These are phyloP conservation scores for Alnus rubra DNA, from an alignment of 306 rosid species.

Conservation along the genomic window DNA sequence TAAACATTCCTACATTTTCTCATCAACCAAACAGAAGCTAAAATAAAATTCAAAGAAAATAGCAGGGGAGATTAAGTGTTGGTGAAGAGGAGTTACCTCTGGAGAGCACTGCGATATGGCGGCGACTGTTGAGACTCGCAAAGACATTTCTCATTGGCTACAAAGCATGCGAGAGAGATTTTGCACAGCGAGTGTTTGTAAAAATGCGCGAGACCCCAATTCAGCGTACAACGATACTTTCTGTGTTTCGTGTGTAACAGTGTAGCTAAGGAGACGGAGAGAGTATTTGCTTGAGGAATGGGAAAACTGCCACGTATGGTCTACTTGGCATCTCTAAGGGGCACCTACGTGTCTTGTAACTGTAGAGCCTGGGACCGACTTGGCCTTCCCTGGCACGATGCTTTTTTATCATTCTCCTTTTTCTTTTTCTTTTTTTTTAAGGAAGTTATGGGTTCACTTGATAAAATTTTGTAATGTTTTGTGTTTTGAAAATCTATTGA, in stretches of 20 bases:
- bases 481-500: no score
- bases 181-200: constrained; percentile 36
- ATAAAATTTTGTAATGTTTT: no score
- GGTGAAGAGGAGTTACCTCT: constrained; percentile 34
- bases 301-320: constrained; percentile 51
- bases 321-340: constrained; percentile 21
- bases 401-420: no score
- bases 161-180: constrained; percentile 21
- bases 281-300: constrained; percentile 20
- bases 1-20: neutral
- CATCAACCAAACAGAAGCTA: constrained; percentile 6
- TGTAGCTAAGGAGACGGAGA: neutral
- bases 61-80: neutral
- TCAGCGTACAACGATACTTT: neutral
- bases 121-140: constrained; percentile 53
- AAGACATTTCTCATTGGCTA: constrained; percentile 81
- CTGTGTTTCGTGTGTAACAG: neutral
- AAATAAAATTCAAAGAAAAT: neutral
- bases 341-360: neutral
- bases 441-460: no score
- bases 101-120: constrained; percentile 37
- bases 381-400: no score
- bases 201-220: constrained; percentile 29
- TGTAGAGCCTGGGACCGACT: neutral
- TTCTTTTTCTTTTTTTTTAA: no score